Conservation (phyloP, 257 asterid species). For the Jacaranda mimosifolia region DNA sequence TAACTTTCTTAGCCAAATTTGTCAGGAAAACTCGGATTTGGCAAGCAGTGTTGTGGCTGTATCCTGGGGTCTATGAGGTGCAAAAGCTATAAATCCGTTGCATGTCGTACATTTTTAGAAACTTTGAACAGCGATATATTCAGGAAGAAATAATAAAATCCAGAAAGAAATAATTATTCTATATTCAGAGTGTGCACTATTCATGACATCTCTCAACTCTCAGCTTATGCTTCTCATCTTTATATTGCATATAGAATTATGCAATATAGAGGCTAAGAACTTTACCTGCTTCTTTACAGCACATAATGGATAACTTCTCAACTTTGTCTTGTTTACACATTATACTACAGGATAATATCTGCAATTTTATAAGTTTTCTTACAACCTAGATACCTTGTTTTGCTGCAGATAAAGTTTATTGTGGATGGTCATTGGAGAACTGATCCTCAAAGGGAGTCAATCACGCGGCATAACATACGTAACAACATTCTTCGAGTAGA, state of each 20-base stretch:
- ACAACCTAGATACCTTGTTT: neutral
- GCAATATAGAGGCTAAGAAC: neutral
- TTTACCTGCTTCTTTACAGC: neutral
- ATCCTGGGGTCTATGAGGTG: conserved; percentile 98
- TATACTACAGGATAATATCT: neutral
- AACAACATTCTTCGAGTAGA: conserved; percentile 92
- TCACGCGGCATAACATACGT: conserved; percentile 52
- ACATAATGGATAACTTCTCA: neutral
- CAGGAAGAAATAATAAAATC: too few relatives aligned
- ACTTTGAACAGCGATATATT: neutral
- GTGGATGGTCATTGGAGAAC: conserved; percentile 78
- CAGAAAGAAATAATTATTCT: too few relatives aligned
- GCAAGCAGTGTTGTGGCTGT: conserved; percentile 83
- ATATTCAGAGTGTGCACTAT: too few relatives aligned
- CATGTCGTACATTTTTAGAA: conserved; percentile 4
- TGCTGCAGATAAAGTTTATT: conserved; percentile 83
- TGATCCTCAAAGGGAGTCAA: conserved; percentile 76
- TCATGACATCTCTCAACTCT: too few relatives aligned
- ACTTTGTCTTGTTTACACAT: neutral
- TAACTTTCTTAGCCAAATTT: conserved; percentile 29
- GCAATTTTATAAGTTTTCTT: conserved; percentile 3
- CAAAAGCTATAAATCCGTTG: conserved; percentile 26
- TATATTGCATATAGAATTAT: neutral
- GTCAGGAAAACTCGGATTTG: conserved; percentile 73
- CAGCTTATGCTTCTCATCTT: too few relatives aligned